These are phyloP conservation scores for Botrytis porri DNA, from an alignment of 2,329 filamentous ascomycete genomes.

Conservation along the genomic window DNA sequence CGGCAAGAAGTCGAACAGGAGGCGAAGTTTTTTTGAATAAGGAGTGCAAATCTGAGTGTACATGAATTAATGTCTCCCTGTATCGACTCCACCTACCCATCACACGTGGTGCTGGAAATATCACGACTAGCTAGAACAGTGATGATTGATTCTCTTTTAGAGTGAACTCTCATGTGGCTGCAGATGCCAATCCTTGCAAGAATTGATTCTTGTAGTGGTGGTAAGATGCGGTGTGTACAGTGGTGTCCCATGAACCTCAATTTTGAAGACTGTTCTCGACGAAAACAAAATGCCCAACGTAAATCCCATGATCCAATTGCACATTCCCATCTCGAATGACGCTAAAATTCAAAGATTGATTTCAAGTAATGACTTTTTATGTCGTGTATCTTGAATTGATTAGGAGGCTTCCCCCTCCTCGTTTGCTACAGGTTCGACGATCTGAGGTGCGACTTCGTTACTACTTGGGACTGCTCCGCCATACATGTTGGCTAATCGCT, in stretches of 20 bases:
- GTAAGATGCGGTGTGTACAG: not conserved
- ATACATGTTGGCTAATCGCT: conserved; percentile 47
- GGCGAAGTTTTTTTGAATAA: not conserved
- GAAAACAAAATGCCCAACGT: not conserved
- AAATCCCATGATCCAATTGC: not conserved
- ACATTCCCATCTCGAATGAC: conserved; percentile 26
- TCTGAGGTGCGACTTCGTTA: conserved; percentile 22
- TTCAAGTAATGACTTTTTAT: conserved; percentile 7
- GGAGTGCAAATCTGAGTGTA: not conserved
- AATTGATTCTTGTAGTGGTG: not conserved
- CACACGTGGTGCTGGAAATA: not conserved
- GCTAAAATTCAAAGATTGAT: conserved; percentile 28
- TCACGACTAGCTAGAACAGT: not conserved
- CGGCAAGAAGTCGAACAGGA: not conserved
- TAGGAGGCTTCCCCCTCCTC: conserved; percentile 30
- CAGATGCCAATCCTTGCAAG: not conserved
- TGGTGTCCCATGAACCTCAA: not conserved
- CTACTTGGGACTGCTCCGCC: conserved; percentile 24
- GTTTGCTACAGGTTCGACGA: conserved; percentile 20
- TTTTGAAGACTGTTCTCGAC: not conserved
- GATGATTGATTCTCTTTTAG: not conserved
- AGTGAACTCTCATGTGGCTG: not conserved
- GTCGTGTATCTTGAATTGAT: conserved; percentile 15
- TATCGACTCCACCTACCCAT: not conserved
- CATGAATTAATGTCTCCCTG: not conserved